A percentile compares a stretch with the other conserved stretches of the same genome.
phyloP scores from a whole-genome alignment of 192 early-diverging fungal genomes.

The Gigaspora rosea region DNA sequence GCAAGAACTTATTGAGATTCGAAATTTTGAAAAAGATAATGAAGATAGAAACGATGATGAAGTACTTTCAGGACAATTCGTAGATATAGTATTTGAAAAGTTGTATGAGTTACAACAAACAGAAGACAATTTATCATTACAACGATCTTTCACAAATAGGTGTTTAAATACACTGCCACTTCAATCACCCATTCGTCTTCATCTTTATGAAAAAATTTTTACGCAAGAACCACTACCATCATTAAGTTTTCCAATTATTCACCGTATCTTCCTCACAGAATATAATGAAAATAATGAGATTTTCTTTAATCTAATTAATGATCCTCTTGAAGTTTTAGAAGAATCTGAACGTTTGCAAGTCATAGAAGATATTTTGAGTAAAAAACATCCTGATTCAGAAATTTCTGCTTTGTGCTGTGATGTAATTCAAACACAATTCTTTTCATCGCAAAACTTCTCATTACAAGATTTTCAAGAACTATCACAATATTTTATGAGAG shows the following conservation, averaged over 20 bases:
- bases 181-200: constrained; percentile 7
- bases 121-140: constrained; percentile 4
- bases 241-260: background rate
- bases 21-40: background rate
- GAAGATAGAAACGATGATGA: background rate
- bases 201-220: background rate
- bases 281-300: background rate
- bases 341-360: constrained; percentile 2
- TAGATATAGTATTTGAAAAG: background rate
- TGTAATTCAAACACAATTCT: constrained; percentile 29
- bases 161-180: constrained; percentile 20
- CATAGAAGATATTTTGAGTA: constrained; percentile 13
- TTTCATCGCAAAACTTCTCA: too few relatives aligned
- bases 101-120: background rate
- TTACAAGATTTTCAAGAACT: background rate
- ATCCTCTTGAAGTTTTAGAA: background rate
- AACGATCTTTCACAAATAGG: constrained; percentile 20
- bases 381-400: background rate
- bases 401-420: constrained; percentile 28
- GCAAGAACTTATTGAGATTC: background rate
- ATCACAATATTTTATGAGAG: background rate
- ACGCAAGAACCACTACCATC: background rate
- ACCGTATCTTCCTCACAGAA: constrained; percentile 23
- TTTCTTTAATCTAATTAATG: background rate
- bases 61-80: constrained; percentile 7